These are phyloP conservation scores for Mychonastes homosphaera DNA, from an alignment of 139 green algal genomes.

Conservation along the genomic window DNA sequence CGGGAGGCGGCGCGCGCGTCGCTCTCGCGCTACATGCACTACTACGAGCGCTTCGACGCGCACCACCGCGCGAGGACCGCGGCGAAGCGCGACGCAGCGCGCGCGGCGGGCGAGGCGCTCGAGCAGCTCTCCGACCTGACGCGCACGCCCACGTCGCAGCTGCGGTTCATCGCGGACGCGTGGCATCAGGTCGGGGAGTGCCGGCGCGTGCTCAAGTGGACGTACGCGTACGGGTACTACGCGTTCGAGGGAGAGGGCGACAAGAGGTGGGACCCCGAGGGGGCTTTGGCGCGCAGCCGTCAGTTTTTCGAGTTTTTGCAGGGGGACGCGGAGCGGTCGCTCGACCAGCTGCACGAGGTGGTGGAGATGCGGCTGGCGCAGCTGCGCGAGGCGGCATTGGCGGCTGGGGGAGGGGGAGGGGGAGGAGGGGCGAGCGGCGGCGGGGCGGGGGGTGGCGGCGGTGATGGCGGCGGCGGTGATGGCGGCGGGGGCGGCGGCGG, in stretches of 20 bases:
- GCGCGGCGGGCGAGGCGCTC: slow-evolving; percentile 24
- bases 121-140: slow-evolving; percentile 67
- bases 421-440: no score
- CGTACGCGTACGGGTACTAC: slow-evolving; percentile 93
- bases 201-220: slow-evolving; percentile 95
- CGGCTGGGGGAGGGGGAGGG: no score
- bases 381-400: slow-evolving; percentile 33
- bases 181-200: slow-evolving; percentile 76
- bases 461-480: no score
- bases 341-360: slow-evolving; percentile 73
- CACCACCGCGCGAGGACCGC: slow-evolving; percentile 58
- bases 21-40: slow-evolving; percentile 85
- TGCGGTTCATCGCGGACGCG: slow-evolving; percentile 85
- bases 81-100: slow-evolving; percentile 12
- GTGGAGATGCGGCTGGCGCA: slow-evolving; percentile 56
- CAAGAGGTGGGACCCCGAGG: neutral
- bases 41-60: slow-evolving; percentile 72
- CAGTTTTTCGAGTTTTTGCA: slow-evolving; percentile 90
- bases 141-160: slow-evolving; percentile 70
- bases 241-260: slow-evolving; percentile 45
- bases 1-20: slow-evolving; percentile 73
- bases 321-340: slow-evolving; percentile 67
- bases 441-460: no score
- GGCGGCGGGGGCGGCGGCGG: no score
- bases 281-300: neutral